Base-by-base conservation (phyloP, 1,284 basidiomycete species). In the Naganishia sp. region DNA sequence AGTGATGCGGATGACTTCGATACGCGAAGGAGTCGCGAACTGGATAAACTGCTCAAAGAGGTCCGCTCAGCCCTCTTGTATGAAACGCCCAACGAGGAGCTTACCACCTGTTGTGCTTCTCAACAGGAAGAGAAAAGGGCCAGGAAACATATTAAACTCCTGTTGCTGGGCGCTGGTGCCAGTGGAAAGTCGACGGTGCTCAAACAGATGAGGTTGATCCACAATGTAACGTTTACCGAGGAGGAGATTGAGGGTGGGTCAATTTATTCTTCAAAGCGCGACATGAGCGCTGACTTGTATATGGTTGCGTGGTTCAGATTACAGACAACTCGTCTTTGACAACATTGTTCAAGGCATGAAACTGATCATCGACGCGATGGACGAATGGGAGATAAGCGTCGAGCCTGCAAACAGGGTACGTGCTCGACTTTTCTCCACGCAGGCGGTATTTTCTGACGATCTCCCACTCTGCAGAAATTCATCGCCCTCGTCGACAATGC, bases 131-230 rank as follows among this genome's bases (percentile, higher is more conserved):
- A 58, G 78, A 83, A 83, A 42, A 88, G 84, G 76, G 72, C 90
- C 81, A 82, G 85, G 50, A 77, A 81, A 67, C 90, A 92, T 75
- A 89, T 93, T 81, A 93, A 94, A 85, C 88, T 91, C 63, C 83
- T 96, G 62, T 83, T 97, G 28, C 84, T 96, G 35, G 94, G 94
- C 43, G 94, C 94, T 50, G 94, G 94, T 43, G 94, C 95, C 75
- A 91, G 89, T 39, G 94, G 94, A 51, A 97, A 97, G 80, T 92
- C 90, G 13, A 96, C 94, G 5, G 84, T 94, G 71, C 84, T 94
- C 53, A 73, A 78, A 68, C 76, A 79, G 69, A 80, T 80, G 79
- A 70, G 78, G 41, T 71, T 75, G 45, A 74, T 80, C 49, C 76
- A 80, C 63, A 69, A 74, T 49, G 54, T 73, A 53, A 71, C 75